These are phyloP conservation scores for Pythium diclinum DNA, from an alignment of 352 stramenopile species.

Conservation along the genomic window DNA sequence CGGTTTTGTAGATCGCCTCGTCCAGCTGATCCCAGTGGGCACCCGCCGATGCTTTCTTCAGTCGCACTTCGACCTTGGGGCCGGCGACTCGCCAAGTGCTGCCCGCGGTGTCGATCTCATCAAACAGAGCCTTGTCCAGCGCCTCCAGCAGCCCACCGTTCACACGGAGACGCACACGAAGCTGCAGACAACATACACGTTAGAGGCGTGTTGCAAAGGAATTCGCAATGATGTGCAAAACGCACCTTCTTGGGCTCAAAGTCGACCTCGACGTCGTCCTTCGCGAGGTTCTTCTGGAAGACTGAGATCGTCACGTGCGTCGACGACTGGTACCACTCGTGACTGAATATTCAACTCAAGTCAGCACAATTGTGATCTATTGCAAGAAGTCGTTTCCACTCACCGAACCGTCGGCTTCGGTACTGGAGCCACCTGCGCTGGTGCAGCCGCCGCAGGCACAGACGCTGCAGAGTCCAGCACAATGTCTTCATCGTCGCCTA, in stretches of 20 bases:
- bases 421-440: slow-evolving; percentile 3
- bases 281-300: slow-evolving; percentile 74
- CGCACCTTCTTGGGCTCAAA: slow-evolving; percentile 51
- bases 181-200: slow-evolving; percentile 13
- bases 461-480: background rate
- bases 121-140: slow-evolving; percentile 66
- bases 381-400: background rate
- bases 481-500: slow-evolving; percentile 28
- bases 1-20: slow-evolving; percentile 44
- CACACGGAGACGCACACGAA: slow-evolving; percentile 47
- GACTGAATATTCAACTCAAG: slow-evolving; percentile 25
- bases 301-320: slow-evolving; percentile 82
- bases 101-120: slow-evolving; percentile 54
- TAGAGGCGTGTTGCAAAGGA: background rate
- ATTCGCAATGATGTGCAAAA: background rate
- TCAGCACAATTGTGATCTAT: background rate
- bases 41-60: slow-evolving; percentile 63
- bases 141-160: slow-evolving; percentile 55
- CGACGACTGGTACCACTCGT: slow-evolving; percentile 87
- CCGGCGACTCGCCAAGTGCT: slow-evolving; percentile 60
- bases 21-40: slow-evolving; percentile 79
- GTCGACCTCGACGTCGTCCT: slow-evolving; percentile 57
- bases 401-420: slow-evolving; percentile 28
- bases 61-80: slow-evolving; percentile 79
- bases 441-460: background rate